Percentiles rank a stretch among this genome's conserved stretches.
Conservation (phyloP, 2,329 filamentous ascomycete species). For the Cylindrodendrum hubeiense region DNA sequence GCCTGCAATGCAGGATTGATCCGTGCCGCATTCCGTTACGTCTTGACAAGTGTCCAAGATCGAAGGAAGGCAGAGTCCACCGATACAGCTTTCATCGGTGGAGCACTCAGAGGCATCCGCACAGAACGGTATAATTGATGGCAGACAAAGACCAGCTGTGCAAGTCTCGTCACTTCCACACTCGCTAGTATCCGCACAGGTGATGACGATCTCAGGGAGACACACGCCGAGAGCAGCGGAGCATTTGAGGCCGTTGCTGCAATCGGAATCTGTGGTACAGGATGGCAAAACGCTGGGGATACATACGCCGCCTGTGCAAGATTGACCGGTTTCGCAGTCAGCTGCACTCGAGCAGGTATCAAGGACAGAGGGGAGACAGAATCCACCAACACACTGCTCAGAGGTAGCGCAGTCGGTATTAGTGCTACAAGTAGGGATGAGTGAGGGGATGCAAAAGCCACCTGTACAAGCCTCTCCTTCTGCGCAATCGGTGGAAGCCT, state of each 20-base stretch:
- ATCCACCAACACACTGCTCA: conserved; percentile 1
- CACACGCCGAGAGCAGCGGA: conserved; percentile 1
- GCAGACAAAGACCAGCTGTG: neutral
- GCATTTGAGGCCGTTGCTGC: neutral
- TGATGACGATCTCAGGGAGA: neutral
- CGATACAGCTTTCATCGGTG: neutral
- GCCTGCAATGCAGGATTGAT: neutral
- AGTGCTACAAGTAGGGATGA: neutral
- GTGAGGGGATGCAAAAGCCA: conserved; percentile 1
- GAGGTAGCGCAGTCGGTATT: neutral
- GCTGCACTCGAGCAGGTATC: too few species aligned
- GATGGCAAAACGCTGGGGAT: neutral
- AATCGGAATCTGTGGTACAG: neutral
- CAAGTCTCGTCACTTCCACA: neutral
- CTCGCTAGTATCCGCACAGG: neutral
- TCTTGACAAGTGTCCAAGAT: neutral
- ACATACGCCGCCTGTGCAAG: neutral
- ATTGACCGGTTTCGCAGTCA: too few species aligned
- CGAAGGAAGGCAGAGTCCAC: neutral
- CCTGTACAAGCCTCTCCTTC: neutral
- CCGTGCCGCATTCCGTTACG: neutral
- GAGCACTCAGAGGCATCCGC: neutral
- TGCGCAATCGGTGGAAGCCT: neutral
- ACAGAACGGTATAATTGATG: neutral
- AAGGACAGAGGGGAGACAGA: neutral